Evolutionary conservation across 1,284 basidiomycete genomes (phyloP), one percentile per base, ranked within the genome.

Genomic region (Rhodotorula glutinis): DNA sequence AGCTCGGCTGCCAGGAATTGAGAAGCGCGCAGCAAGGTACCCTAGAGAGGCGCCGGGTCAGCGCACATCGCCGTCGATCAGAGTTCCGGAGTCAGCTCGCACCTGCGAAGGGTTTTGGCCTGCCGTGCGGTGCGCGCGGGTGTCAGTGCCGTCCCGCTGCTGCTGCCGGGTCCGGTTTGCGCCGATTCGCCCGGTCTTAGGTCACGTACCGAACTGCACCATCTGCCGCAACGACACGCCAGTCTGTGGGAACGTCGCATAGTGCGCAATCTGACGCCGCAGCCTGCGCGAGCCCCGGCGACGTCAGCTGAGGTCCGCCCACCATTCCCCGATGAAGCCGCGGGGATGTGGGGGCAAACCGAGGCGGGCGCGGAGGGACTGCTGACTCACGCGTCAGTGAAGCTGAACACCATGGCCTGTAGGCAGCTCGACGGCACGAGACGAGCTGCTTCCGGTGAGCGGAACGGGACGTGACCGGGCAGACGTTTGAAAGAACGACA

Each of bases 231-330:
- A 82, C 0, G 90, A 92, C n/a, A 94, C 90, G n/a, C 64, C 49
- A 19, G 75, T 73, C 59, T 73, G 71, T 1, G 92, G 92, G 80
- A 96, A 97, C 2, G 89, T 90, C 0, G 93, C 91, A 79, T 92
- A 97, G 77, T 96, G 91, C 79, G 90, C 88, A 66, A 97, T 92
- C 80, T 87, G 89, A 81, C 94, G 89, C 90, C 92, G 92, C 74
- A 96, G 82, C n/a, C 71, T 73, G 59, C 27, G 3, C 11, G 13
- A 29, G 41, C 4, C 11, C 21, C 7, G 27, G 55, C 23, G 57
- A 23, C 23, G 49, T n/a, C 23, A n/a, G 16, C n/a, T 16, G 19
- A 25, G 25, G 8, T 25, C 17, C 25, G 17, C 33, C 25, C 23
- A 3, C 25, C 11, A 51, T 51, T 51, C 49, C 25, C 49, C 49